phyloP scores from a whole-genome alignment of 1,284 basidiomycete genomes.

The Erythrobasidium hasegawianum region DNA sequence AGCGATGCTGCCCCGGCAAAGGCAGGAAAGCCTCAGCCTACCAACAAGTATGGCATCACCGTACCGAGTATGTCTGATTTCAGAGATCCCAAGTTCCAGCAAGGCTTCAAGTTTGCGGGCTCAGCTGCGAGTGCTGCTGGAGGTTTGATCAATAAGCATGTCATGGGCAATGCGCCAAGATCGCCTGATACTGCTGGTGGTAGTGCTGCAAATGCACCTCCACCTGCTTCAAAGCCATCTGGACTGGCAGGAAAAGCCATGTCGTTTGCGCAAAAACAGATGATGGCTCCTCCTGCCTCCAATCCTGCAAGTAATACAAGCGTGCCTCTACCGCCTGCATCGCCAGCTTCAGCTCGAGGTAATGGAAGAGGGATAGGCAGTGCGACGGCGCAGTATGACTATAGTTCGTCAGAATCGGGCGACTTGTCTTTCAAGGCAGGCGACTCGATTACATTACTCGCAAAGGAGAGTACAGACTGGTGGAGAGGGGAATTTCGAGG shows the following conservation, averaged over 20 bases:
- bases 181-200: background rate
- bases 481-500: conserved; percentile 24
- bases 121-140: conserved; percentile 16
- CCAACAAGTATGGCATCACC: conserved; percentile 30
- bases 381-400: conserved; percentile 30
- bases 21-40: background rate
- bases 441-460: conserved; percentile 17
- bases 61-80: conserved; percentile 24
- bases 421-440: conserved; percentile 28
- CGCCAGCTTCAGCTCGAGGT: conserved; percentile 7
- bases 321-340: background rate
- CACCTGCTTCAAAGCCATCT: conserved; percentile 19
- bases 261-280: background rate
- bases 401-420: conserved; percentile 19
- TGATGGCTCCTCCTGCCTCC: background rate
- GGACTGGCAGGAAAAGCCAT: conserved; percentile 11
- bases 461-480: conserved; percentile 31
- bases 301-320: background rate
- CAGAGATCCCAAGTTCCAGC: conserved; percentile 26
- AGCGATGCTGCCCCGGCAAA: background rate
- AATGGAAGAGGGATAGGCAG: conserved; percentile 20
- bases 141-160: conserved; percentile 29
- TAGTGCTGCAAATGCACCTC: conserved; percentile 4
- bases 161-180: conserved; percentile 1
- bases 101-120: conserved; percentile 28